These are phyloP conservation scores for Eimeria necatrix DNA, from an alignment of 169 alveolate genomes.

Conservation along the genomic window DNA sequence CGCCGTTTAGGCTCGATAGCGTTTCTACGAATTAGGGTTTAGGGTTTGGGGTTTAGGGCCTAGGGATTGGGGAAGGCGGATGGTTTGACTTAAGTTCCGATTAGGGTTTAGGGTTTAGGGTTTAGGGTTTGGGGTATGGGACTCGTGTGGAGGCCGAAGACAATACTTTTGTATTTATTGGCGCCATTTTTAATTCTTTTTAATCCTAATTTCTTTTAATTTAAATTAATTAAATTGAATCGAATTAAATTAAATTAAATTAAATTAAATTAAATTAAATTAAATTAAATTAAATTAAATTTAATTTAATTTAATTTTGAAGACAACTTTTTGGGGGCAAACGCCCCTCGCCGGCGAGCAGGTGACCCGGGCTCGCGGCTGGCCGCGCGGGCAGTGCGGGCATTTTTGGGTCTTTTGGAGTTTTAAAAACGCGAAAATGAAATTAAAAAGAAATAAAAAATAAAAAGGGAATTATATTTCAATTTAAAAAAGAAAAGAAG, in stretches of 20 bases:
- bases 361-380: too few relatives aligned
- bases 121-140: conserved; percentile 44
- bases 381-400: too few relatives aligned
- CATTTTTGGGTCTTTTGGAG: too few relatives aligned
- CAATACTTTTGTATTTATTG: neutral
- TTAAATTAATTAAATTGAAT: neutral
- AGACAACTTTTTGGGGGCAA: too few relatives aligned
- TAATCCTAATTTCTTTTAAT: neutral
- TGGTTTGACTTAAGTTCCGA: too few relatives aligned
- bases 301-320: neutral
- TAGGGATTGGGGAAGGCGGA: too few relatives aligned
- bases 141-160: neutral
- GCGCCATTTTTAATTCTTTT: neutral
- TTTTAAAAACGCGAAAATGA: neutral
- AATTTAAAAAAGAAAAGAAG: neutral
- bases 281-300: neutral
- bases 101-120: conserved; percentile 45
- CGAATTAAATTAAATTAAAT: neutral
- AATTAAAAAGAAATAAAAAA: neutral
- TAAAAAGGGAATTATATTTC: neutral
- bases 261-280: neutral
- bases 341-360: too few relatives aligned
- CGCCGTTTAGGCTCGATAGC: too few relatives aligned
- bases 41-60: too few relatives aligned
- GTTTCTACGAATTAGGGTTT: too few relatives aligned